These are phyloP conservation scores for Phaffomyces opuntiae DNA, from an alignment of 805 yeast genomes.

Conservation along the genomic window DNA sequence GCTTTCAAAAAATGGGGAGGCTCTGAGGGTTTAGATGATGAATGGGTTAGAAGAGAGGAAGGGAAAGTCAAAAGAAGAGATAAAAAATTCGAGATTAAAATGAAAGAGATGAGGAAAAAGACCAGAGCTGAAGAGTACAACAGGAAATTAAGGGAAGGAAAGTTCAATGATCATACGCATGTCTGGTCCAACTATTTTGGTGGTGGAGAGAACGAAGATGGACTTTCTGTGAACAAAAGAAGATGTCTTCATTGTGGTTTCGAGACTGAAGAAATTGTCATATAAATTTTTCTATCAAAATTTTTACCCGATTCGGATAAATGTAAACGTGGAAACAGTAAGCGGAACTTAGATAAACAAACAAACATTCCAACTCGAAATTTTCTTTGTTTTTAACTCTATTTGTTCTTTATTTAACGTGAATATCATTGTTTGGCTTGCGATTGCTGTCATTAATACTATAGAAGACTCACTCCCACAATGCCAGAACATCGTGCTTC, in stretches of 20 bases:
- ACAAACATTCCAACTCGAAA: background rate
- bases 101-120: constrained; percentile 82
- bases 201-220: constrained; percentile 37
- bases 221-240: constrained; percentile 38
- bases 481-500: background rate
- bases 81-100: constrained; percentile 66
- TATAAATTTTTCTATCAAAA: constrained; percentile 6
- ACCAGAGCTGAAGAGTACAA: constrained; percentile 91
- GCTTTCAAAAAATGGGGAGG: constrained; percentile 96
- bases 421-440: too few species aligned
- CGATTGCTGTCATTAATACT: too few species aligned
- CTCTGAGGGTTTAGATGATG: constrained; percentile 80
- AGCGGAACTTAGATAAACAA: too few species aligned
- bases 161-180: constrained; percentile 61
- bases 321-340: background rate
- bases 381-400: background rate
- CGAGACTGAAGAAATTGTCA: constrained; percentile 67
- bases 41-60: constrained; percentile 80
- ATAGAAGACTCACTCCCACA: background rate
- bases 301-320: background rate
- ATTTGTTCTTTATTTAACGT: too few species aligned
- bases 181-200: constrained; percentile 58
- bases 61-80: constrained; percentile 68
- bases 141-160: constrained; percentile 54
- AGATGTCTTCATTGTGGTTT: constrained; percentile 79